Percentiles rank a stretch among this genome's conserved stretches.
These are phyloP conservation scores for Lactifluus subvellereus DNA, from an alignment of 768 basidiomycete species.

Conservation along the genomic window DNA sequence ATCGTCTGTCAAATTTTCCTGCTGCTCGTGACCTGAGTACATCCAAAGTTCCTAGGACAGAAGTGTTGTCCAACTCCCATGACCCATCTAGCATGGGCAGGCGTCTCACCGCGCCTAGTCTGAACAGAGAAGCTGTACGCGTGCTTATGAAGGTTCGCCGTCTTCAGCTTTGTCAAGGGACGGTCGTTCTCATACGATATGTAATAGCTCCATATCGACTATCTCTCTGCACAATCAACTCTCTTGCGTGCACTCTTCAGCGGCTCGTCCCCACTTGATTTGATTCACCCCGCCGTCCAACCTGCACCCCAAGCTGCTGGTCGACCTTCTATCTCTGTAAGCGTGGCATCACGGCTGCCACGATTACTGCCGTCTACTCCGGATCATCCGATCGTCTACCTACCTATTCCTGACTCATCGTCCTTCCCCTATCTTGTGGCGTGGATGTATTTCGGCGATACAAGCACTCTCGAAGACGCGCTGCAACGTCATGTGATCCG, in stretches of 20 bases:
- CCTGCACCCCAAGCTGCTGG: conserved; percentile 17
- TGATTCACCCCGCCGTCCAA: conserved; percentile 38
- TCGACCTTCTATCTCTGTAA: conserved; percentile 36
- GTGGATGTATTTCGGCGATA: conserved; percentile 79
- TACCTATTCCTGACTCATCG: conserved; percentile 68
- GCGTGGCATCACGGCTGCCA: conserved; percentile 46
- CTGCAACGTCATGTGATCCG: conserved; percentile 58
- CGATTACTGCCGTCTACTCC: conserved; percentile 59
- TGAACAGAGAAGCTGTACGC: conserved; percentile 44
- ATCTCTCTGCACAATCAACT: conserved; percentile 74
- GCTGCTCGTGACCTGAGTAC: neutral
- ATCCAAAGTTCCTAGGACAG: conserved; percentile 12
- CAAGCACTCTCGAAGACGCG: conserved; percentile 56
- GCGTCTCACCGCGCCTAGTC: conserved; percentile 46
- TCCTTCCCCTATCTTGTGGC: conserved; percentile 70
- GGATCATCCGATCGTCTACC: conserved; percentile 61
- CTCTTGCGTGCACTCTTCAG: conserved; percentile 67
- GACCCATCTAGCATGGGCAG: conserved; percentile 42
- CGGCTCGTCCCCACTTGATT: conserved; percentile 56
- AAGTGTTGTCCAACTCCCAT: conserved; percentile 28
- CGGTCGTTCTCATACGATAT: conserved; percentile 13
- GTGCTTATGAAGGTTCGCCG: conserved; percentile 56
- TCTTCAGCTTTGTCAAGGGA: neutral
- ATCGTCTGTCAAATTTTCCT: neutral
- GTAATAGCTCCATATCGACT: conserved; percentile 69